phyloP scores from a whole-genome alignment of 768 basidiomycete genomes.

The Agrocybe chaxingu region DNA sequence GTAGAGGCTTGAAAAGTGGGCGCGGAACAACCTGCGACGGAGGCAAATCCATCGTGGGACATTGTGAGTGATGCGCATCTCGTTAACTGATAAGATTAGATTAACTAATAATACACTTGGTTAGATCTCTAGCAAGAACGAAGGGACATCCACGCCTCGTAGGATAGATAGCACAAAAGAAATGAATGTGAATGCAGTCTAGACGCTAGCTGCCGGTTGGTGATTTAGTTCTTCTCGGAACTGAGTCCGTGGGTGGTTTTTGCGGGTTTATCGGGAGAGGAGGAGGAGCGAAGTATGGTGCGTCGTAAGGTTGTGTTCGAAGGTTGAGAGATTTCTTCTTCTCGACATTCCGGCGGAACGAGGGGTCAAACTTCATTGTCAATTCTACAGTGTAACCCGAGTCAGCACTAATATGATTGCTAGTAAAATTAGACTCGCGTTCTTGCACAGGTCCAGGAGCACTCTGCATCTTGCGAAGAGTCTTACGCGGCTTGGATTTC shows the following conservation, averaged over 20 bases:
- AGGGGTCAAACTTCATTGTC: constrained; percentile 8
- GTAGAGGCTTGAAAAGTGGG: constrained; percentile 1
- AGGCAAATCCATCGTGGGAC: constrained; percentile 20
- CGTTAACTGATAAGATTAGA: no score
- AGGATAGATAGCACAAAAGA: no score
- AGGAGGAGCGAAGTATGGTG: constrained; percentile 58
- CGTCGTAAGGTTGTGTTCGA: constrained; percentile 59
- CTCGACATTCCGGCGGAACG: constrained; percentile 16
- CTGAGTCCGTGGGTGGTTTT: neutral
- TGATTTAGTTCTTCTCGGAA: neutral
- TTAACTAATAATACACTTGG: no score
- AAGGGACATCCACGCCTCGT: no score
- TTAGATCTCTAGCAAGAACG: no score
- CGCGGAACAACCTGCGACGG: constrained; percentile 3
- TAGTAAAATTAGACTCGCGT: constrained; percentile 3
- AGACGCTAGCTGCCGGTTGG: neutral
- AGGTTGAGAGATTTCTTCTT: constrained; percentile 34
- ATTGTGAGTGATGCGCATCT: no score
- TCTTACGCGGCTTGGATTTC: constrained; percentile 9
- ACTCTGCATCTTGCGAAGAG: constrained; percentile 19
- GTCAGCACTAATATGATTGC: neutral
- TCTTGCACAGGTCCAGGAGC: constrained; percentile 12
- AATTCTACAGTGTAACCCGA: constrained; percentile 1
- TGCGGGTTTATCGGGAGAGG: constrained; percentile 28
- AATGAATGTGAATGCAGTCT: no score